These are phyloP conservation scores for Crithidia fasciculata DNA, from an alignment of 208 protist genomes.

Conservation along the genomic window DNA sequence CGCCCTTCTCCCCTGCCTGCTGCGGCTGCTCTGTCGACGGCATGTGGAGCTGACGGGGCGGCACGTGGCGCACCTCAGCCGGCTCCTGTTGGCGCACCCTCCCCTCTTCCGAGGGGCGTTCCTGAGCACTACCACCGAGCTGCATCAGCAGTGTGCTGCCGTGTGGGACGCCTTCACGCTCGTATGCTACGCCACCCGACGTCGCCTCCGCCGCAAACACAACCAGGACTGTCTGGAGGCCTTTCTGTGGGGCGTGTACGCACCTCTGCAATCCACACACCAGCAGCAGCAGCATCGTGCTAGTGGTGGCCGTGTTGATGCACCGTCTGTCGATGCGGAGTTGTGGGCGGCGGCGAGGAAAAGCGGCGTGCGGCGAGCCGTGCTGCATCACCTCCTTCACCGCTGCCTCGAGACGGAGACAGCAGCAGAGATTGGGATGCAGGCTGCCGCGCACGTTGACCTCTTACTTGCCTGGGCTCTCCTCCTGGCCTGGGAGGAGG, in stretches of 20 bases:
- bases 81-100: constrained; percentile 6
- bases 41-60: constrained; percentile 13
- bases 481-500: constrained; percentile 5
- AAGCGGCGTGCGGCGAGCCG: constrained; percentile 1
- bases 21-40: background rate
- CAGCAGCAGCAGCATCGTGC: no score
- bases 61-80: constrained; percentile 30
- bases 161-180: constrained; percentile 23
- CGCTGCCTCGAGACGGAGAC: constrained; percentile 21
- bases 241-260: constrained; percentile 28
- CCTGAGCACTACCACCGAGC: no score
- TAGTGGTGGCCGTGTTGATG: no score
- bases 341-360: no score
- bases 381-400: constrained; percentile 31
- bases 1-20: constrained; percentile 7
- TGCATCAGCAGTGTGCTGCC: background rate
- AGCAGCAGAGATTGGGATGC: background rate
- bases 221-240: constrained; percentile 31
- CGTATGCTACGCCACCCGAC: constrained; percentile 38
- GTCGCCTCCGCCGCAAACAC: constrained; percentile 28
- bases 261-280: no score
- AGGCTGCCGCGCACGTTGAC: background rate
- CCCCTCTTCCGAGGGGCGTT: background rate
- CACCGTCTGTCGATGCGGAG: no score
- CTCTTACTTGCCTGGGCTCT: constrained; percentile 28